Percentiles rank a stretch among this genome's conserved stretches.
phyloP scores from a whole-genome alignment of 495 filamentous ascomycete species.

The Podospora bellae-mahoneyi region DNA sequence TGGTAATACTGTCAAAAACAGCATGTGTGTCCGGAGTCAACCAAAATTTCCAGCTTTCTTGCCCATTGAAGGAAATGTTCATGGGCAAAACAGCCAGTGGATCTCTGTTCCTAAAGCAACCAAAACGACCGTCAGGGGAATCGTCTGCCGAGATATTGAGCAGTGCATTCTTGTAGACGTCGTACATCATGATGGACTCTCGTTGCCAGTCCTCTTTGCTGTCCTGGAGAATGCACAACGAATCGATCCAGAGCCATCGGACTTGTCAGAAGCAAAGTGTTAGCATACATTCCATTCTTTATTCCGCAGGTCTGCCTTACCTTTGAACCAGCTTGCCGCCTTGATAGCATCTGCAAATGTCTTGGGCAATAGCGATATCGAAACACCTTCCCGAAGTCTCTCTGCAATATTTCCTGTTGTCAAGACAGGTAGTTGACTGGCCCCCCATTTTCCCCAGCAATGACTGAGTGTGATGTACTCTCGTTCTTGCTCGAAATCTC shows the following conservation, averaged over 20 bases:
- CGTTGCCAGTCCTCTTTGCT: constrained; percentile 12
- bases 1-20: constrained; percentile 11
- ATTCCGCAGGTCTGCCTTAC: not conserved
- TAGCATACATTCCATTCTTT: not conserved
- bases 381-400: not conserved
- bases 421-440: not conserved
- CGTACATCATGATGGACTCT: constrained; percentile 15
- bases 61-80: not conserved
- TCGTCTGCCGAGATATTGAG: constrained; percentile 16
- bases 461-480: not conserved
- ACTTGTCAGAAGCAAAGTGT: not conserved
- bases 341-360: not conserved
- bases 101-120: not conserved
- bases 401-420: not conserved
- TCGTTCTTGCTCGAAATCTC: not conserved
- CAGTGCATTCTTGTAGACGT: constrained; percentile 15
- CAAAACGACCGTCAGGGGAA: constrained; percentile 3
- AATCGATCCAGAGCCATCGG: not conserved
- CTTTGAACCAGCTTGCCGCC: not conserved
- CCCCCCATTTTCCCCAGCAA: not conserved
- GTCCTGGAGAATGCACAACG: constrained; percentile 9
- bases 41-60: not conserved
- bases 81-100: not conserved
- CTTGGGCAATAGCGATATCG: not conserved
- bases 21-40: not conserved